Base-by-base conservation (phyloP, 1,284 basidiomycete genomes). In the Puccinia polysora region DNA sequence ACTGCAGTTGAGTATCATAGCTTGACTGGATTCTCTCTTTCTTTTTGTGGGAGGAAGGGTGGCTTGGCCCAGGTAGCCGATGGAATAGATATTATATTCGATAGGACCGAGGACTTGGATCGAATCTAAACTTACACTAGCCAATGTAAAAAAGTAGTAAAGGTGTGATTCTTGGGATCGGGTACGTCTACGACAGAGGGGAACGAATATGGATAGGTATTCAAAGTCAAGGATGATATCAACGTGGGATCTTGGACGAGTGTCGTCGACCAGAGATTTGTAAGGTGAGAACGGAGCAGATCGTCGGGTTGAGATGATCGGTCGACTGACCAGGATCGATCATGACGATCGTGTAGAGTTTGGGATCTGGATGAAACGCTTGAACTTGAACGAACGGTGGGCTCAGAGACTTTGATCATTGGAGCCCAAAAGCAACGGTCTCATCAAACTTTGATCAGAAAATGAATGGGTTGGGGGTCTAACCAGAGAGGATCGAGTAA, bases 321-420 rank as follows among this genome's bases (percentile, higher is more conserved):
- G n/a, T 58, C 55, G 70, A 74, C 80, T 65, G 73, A 88, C 88
- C 89, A 68, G 89, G 87, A 80, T 97, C 93, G 58, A 97, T 82
- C 79, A 97, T 86, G 36, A 95, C 80, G 74, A 97, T 81, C 0
- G 94, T 96, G 80, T 96, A 97, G n/a, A 88, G 81, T 59, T 88
- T 85, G 15, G 85, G 84, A 65, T 95, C 90, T 0, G 85, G 82
- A 79, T 90, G 89, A 82, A 88, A 94, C 1, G 88, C 86, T 53
- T 87, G 89, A 4, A 85, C 86, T 74, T 85, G 86, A 7, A 94
- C 76, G 69, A 80, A 81, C 0, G 90, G 89, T 4, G 83, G 83
- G 60, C 83, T 79, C 7, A 85, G 76, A 0, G 89, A 91, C 86
- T 88, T n/a, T n/a, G n/a, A n/a, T n/a, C n/a, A n/a, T n/a, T n/a